Percentiles rank a stretch among this genome's conserved stretches.
These are phyloP conservation scores for Colletotrichum sp. DNA, from an alignment of 2,329 filamentous ascomycete species.

Conservation along the genomic window DNA sequence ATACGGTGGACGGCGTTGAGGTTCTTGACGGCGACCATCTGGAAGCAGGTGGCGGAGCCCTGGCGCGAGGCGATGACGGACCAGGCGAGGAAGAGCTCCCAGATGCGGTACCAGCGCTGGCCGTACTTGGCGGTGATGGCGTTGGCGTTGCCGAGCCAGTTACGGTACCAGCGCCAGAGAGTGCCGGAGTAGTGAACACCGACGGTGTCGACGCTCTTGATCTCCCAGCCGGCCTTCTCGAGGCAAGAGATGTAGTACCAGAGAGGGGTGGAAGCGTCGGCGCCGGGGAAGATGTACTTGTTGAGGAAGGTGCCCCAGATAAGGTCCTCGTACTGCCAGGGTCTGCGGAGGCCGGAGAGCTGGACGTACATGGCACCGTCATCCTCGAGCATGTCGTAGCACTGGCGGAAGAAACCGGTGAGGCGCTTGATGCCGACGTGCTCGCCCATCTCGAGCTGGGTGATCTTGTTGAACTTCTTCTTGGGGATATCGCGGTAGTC, in stretches of 20 bases:
- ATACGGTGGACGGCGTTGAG: slow-evolving; percentile 85
- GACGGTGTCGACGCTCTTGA: slow-evolving; percentile 91
- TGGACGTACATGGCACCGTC: slow-evolving; percentile 97
- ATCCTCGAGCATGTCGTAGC: slow-evolving; percentile 94
- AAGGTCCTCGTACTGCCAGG: slow-evolving; percentile 97
- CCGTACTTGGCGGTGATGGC: slow-evolving; percentile 97
- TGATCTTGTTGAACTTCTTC: slow-evolving; percentile 91
- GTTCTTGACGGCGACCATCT: slow-evolving; percentile 88
- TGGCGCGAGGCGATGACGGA: slow-evolving; percentile 85
- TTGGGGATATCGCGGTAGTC: slow-evolving; percentile 95
- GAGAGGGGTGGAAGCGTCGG: slow-evolving; percentile 92
- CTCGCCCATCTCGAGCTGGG: slow-evolving; percentile 97
- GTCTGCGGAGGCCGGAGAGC: slow-evolving; percentile 90
- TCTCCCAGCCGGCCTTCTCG: slow-evolving; percentile 82
- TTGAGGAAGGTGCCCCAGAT: slow-evolving; percentile 99
- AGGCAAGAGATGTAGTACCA: slow-evolving; percentile 85
- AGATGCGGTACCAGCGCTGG: slow-evolving; percentile 93
- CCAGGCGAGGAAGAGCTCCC: slow-evolving; percentile 90
- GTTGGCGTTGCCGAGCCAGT: slow-evolving; percentile 94
- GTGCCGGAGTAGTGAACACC: slow-evolving; percentile 98
- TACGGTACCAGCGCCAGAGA: slow-evolving; percentile 97
- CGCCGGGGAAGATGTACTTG: slow-evolving; percentile 98
- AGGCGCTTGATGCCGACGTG: slow-evolving; percentile 96
- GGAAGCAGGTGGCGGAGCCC: slow-evolving; percentile 84
- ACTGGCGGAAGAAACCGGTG: slow-evolving; percentile 79